Conservation (phyloP, 768 basidiomycete genomes). For the Mycena belliarum region DNA sequence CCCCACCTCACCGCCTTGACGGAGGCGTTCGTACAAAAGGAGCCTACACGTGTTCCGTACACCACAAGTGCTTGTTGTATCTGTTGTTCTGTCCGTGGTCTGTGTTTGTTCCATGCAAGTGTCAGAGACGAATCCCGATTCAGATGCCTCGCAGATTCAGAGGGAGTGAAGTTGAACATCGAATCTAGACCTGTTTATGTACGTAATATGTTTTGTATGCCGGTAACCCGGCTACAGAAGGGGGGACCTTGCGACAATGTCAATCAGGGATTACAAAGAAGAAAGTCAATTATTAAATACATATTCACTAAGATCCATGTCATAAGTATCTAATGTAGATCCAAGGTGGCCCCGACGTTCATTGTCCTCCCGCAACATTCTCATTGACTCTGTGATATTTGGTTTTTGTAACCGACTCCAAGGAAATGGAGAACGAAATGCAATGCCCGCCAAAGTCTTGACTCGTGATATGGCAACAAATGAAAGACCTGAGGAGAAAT, state of each 20-base stretch:
- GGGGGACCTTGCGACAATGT: neutral
- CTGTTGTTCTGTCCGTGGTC: too few relatives aligned
- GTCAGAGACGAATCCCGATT: too few relatives aligned
- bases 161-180: too few relatives aligned
- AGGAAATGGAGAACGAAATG: neutral
- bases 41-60: too few relatives aligned
- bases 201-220: slow-evolving; percentile 1
- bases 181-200: too few relatives aligned
- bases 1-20: too few relatives aligned
- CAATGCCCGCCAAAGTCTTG: neutral
- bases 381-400: slow-evolving; percentile 1
- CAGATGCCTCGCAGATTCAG: too few relatives aligned
- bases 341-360: neutral
- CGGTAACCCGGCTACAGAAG: slow-evolving; percentile 28
- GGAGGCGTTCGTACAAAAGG: too few relatives aligned
- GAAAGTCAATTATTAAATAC: neutral
- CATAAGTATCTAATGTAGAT: neutral
- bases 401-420: neutral
- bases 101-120: too few relatives aligned
- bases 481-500: slow-evolving; percentile 1
- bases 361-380: neutral
- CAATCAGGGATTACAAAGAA: too few relatives aligned
- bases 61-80: too few relatives aligned
- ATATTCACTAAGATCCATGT: slow-evolving; percentile 1
- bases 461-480: slow-evolving; percentile 1